Base-by-base conservation (phyloP, 2,329 filamentous ascomycete species). In the Byssoonygena ceratinophila region DNA sequence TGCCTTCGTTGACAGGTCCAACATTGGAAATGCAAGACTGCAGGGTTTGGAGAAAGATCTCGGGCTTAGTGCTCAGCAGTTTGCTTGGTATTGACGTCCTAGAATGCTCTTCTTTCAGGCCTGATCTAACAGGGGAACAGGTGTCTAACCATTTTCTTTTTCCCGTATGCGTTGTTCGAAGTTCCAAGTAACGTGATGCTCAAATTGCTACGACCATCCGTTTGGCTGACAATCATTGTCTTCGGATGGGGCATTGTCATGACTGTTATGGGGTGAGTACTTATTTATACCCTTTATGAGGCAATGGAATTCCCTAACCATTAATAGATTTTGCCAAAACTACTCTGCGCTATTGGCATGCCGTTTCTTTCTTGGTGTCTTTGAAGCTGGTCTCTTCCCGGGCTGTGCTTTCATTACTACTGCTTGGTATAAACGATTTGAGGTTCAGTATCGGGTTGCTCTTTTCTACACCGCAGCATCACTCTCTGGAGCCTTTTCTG, bases 331-430 rank as follows among this genome's bases (percentile, higher is more conserved):
- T 54, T 63, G 68, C 9, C 60, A 62, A 12, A 66, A 64, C 18
- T 72, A 65, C 57, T 72, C 72, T 6, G 74, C 77, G n/a, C 83
- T 85, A 51, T 72, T 80, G 2, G 76, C 74, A 6, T 78, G 83
- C 12, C 74, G 82, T 16, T 79, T 79, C 6, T 61, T 85, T 29
- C 69, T 85, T 4, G 82, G 82, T 7, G 58, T 81, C 3, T 77
- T 78, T 0, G 83, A 85, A 64, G 82, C 80, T 36, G 82, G 82
- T 0, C 65, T 85, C 32, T 66, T 85, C 1, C 82, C 82, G 0
- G 83, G 82, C 44, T 37, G 23, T 29, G 20, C 46, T 6, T 55
- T 55, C 51, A 37, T 50, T 31, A 46, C 27, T 16, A 32, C 36
- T 20, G 20, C 22, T 20, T 53, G 50, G 54, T 54, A 54, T 25